Conservation (phyloP, 495 filamentous ascomycete species). For the Trichoderma virens region DNA sequence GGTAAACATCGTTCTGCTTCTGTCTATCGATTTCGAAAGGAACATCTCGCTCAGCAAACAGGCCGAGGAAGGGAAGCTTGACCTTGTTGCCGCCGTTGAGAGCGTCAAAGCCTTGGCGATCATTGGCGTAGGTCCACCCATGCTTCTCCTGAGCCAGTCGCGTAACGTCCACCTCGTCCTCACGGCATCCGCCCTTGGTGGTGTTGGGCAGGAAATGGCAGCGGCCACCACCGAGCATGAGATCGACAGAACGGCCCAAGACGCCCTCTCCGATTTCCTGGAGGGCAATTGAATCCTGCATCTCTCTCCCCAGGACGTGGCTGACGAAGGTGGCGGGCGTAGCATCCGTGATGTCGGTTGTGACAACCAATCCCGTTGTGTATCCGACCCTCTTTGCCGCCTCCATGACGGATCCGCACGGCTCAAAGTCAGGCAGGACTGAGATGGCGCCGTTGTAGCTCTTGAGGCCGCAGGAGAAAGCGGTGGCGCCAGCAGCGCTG, state of each 20-base stretch:
- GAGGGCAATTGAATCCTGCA: slow-evolving; percentile 85
- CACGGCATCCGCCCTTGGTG: slow-evolving; percentile 67
- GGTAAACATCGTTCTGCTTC: slow-evolving; percentile 69
- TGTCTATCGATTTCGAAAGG: slow-evolving; percentile 89
- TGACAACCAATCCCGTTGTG: slow-evolving; percentile 89
- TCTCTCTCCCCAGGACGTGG: slow-evolving; percentile 69
- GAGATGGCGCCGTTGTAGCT: slow-evolving; percentile 96
- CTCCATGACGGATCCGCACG: slow-evolving; percentile 91
- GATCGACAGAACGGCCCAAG: slow-evolving; percentile 76
- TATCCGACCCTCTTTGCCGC: slow-evolving; percentile 88
- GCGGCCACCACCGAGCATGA: slow-evolving; percentile 86
- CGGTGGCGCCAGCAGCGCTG: slow-evolving; percentile 90
- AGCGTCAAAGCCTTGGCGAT: slow-evolving; percentile 68
- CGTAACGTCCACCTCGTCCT: slow-evolving; percentile 62
- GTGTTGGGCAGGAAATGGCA: slow-evolving; percentile 88
- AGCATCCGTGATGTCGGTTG: slow-evolving; percentile 90
- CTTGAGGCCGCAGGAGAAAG: slow-evolving; percentile 86
- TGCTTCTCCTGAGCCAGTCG: slow-evolving; percentile 58
- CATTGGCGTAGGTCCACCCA: slow-evolving; percentile 71
- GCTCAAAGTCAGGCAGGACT: slow-evolving; percentile 71
- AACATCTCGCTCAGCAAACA: slow-evolving; percentile 78
- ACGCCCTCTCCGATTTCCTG: slow-evolving; percentile 80
- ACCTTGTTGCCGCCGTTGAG: slow-evolving; percentile 61
- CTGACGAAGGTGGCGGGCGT: slow-evolving; percentile 95
- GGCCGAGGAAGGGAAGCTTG: slow-evolving; percentile 75